Evolutionary conservation across 345 rosid genomes (phyloP).

Genomic region (Syzygium jambos): DNA sequence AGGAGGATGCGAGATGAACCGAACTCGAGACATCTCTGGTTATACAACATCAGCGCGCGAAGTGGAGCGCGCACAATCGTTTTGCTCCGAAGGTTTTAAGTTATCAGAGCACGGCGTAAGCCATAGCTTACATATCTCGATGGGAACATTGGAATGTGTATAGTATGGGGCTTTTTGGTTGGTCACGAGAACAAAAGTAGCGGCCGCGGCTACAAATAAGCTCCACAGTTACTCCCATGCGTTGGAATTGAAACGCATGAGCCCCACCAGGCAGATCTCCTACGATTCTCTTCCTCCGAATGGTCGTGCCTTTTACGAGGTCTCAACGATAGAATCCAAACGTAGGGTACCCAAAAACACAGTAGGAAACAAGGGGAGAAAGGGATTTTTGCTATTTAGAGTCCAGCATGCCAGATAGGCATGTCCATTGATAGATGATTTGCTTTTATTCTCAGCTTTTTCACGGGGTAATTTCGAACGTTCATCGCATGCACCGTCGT

Average conservation of each 20-base stretch:
- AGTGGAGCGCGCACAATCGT: not conserved
- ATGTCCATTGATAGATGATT: not conserved
- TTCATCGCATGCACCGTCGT: not conserved
- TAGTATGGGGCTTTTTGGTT: too few species aligned
- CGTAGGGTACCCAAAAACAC: not conserved
- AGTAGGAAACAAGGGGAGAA: not conserved
- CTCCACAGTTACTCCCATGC: not conserved
- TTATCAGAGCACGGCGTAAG: not conserved
- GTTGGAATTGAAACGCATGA: not conserved
- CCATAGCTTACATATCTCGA: not conserved
- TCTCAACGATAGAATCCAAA: not conserved
- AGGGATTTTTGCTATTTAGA: not conserved
- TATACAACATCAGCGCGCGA: too few species aligned
- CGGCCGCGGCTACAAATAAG: not conserved
- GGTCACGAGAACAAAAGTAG: not conserved
- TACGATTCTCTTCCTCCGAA: not conserved
- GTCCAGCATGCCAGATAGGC: not conserved
- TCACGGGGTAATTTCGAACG: not conserved
- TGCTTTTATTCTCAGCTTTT: not conserved
- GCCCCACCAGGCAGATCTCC: not conserved
- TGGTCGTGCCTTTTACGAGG: not conserved
- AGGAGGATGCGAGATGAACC: not conserved
- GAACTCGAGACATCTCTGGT: not conserved
- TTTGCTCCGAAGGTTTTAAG: not conserved
- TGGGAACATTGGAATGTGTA: too few species aligned